Base-by-base conservation (phyloP, 768 basidiomycete genomes). In the Rhodotorula toruloides region DNA sequence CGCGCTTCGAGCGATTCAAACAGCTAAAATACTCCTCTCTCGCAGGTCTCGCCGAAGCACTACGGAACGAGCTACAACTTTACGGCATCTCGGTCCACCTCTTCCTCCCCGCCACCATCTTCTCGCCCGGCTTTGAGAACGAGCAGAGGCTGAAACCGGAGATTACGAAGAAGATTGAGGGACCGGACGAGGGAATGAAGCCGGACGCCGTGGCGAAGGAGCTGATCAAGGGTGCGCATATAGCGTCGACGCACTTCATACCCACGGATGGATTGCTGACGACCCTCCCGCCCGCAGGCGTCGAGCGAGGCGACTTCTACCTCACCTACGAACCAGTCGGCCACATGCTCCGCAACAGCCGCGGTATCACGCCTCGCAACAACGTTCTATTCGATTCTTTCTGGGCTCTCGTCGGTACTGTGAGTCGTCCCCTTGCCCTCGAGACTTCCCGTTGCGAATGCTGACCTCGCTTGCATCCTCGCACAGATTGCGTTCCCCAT, bases 81-180 rank as follows among this genome's bases (percentile, higher is more conserved):
- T 91, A 93, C 75, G 83, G 82, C 55, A 88, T 90, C 74, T 80
- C 81, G 57, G 83, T 90, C 11, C 90, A 92, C 70, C 84, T 89
- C 49, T 90, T 85, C 78, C 86, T 90, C 78, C 90, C 92, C 0
- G 82, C 82, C 2, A 89, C 89, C 2, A 93, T 96, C 80, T 83
- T 80, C 70, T 85, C 84, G 0, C 86, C 89, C 0, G 90, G 91
- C 0, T 81, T 67, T 85, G 87, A 25, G 81, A 84, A 62, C 48
- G 91, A 93, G 76, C 85, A 88, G 76, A 82, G 81, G 73, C 82
- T 81, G 13, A 94, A 94, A 73, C 92, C 91, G 0, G 81, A 80
- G 36, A 82, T 94, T 64, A 85, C 85, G 16, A 81, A 82, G 56
- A 85, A 86, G 69, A 86, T 96, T 48, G 92, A 93, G 76, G 86